These are phyloP conservation scores for Astrocystis sublimbata DNA, from an alignment of 495 filamentous ascomycete species.

Conservation along the genomic window DNA sequence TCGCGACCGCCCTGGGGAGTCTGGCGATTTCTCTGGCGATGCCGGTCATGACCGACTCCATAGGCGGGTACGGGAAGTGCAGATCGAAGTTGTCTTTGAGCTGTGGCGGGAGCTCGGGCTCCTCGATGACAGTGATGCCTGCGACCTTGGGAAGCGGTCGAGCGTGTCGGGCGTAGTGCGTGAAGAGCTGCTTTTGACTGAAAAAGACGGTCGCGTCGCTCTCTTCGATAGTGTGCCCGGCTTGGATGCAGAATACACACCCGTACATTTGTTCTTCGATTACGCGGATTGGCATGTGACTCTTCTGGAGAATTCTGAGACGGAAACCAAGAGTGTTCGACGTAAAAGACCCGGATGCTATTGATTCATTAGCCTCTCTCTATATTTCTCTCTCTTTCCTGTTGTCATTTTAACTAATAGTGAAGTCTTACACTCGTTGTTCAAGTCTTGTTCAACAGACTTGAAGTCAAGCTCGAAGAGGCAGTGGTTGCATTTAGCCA, in stretches of 20 bases:
- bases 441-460: slow-evolving; percentile 40
- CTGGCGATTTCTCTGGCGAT: slow-evolving; percentile 30
- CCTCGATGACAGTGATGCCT: slow-evolving; percentile 43
- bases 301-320: slow-evolving; percentile 45
- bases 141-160: slow-evolving; percentile 42
- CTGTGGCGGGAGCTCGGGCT: slow-evolving; percentile 18
- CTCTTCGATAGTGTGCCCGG: slow-evolving; percentile 37
- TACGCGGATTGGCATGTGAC: slow-evolving; percentile 38
- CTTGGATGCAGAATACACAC: slow-evolving; percentile 45
- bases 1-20: slow-evolving; percentile 40
- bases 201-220: slow-evolving; percentile 48
- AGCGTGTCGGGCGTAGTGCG: slow-evolving; percentile 43
- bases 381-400: background rate
- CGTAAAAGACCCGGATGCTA: slow-evolving; percentile 36
- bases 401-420: background rate
- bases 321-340: slow-evolving; percentile 39
- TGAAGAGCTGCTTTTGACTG: slow-evolving; percentile 39
- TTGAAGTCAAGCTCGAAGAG: slow-evolving; percentile 43
- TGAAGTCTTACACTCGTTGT: slow-evolving; percentile 30
- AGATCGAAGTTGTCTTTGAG: slow-evolving; percentile 48
- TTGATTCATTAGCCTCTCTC: slow-evolving; percentile 11
- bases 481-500: slow-evolving; percentile 44
- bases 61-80: slow-evolving; percentile 40
- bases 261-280: slow-evolving; percentile 42
- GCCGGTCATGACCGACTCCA: slow-evolving; percentile 30